Conservation (phyloP, 768 basidiomycete species). For the Lactarius sanguifluus region DNA sequence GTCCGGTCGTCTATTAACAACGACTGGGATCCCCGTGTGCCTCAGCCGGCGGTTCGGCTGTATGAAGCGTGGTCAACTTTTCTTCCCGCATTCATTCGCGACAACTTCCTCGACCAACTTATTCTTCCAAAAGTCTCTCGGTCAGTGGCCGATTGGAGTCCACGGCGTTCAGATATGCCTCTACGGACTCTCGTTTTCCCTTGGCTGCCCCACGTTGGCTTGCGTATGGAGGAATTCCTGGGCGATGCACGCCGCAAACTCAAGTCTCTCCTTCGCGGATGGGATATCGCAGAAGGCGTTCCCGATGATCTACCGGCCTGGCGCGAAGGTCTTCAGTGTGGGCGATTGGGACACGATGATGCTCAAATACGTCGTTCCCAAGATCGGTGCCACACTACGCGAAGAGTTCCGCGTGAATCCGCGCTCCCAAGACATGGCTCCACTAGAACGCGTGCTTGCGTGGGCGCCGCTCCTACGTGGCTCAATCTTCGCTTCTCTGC, state of each 20-base stretch:
- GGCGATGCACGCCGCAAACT: constrained; percentile 87
- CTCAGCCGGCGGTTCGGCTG: constrained; percentile 74
- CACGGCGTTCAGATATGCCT: constrained; percentile 54
- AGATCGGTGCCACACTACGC: constrained; percentile 78
- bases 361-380: constrained; percentile 89
- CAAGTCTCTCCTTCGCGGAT: constrained; percentile 71
- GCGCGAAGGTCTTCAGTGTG: constrained; percentile 69
- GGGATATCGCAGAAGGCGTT: constrained; percentile 69
- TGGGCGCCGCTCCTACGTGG: constrained; percentile 77
- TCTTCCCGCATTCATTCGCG: constrained; percentile 86
- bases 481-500: constrained; percentile 75
- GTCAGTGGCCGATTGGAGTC: constrained; percentile 81
- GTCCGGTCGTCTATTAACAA: constrained; percentile 95
- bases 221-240: constrained; percentile 79
- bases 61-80: constrained; percentile 88
- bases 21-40: constrained; percentile 78
- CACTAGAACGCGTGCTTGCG: constrained; percentile 69
- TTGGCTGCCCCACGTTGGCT: constrained; percentile 88
- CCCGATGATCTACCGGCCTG: constrained; percentile 77
- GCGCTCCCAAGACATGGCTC: constrained; percentile 82
- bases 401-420: constrained; percentile 91
- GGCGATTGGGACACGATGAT: constrained; percentile 90
- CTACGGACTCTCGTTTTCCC: constrained; percentile 88
- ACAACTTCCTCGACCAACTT: constrained; percentile 95
- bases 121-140: constrained; percentile 89